Evolutionary conservation across 192 early-diverging fungal species (phyloP).

Genomic region (Coemansia sp.): DNA sequence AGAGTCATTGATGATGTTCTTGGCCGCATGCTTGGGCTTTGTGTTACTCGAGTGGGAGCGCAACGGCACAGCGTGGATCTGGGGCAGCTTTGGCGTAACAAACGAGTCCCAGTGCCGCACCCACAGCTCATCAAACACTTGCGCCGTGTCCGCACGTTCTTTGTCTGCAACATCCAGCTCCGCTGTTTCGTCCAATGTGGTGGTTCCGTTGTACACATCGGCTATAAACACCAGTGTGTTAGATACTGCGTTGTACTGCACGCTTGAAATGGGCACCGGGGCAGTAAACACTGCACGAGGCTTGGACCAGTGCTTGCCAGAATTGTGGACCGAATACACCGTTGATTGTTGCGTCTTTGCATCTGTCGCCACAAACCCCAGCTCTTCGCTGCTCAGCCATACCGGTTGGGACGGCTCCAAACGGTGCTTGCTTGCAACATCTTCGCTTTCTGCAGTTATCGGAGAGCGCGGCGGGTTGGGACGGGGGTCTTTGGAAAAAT

Average conservation of each 20-base stretch:
- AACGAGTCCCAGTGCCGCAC: conserved; percentile 83
- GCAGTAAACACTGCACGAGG: conserved; percentile 44
- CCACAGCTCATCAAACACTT: conserved; percentile 70
- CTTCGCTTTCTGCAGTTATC: neutral
- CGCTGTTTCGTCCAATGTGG: conserved; percentile 59
- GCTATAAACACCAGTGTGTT: conserved; percentile 67
- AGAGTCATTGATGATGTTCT: conserved; percentile 42
- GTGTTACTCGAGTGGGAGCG: conserved; percentile 29
- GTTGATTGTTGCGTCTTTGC: conserved; percentile 28
- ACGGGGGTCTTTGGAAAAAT: conserved; percentile 27
- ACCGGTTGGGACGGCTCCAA: conserved; percentile 47
- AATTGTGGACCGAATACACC: conserved; percentile 54
- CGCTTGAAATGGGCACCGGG: conserved; percentile 56
- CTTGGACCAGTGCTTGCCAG: conserved; percentile 39
- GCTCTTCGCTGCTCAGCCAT: conserved; percentile 37
- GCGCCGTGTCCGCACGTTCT: conserved; percentile 60
- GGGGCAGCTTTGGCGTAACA: conserved; percentile 60
- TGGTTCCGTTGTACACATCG: conserved; percentile 61
- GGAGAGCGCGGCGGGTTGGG: conserved; percentile 22
- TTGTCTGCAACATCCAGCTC: conserved; percentile 53
- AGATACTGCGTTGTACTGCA: conserved; percentile 59
- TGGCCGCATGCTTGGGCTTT: conserved; percentile 11
- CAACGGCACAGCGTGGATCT: conserved; percentile 60
- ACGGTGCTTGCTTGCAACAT: neutral
- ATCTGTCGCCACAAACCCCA: conserved; percentile 38